A percentile compares a stretch with the other conserved stretches of the same genome.
phyloP scores from a whole-genome alignment of 805 yeast genomes.

The Kodamaea kakaduensis region DNA sequence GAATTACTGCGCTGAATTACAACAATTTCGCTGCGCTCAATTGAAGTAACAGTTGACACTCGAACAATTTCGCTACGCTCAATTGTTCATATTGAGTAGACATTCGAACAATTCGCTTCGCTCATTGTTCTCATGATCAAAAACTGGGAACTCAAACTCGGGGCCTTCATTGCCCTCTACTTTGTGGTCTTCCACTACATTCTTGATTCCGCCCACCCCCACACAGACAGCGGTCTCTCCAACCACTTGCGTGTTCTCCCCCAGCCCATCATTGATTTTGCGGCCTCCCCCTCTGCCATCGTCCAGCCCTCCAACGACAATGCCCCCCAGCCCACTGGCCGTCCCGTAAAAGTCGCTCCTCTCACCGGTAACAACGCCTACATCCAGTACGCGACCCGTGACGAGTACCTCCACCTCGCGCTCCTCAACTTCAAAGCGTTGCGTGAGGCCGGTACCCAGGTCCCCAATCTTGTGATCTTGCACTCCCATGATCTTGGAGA shows the following conservation, averaged over 20 bases:
- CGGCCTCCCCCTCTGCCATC: slow-evolving; percentile 8
- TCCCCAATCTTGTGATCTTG: slow-evolving; percentile 47
- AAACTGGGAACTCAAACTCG: slow-evolving; percentile 26
- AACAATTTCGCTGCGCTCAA: too few relatives aligned
- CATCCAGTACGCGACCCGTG: slow-evolving; percentile 56
- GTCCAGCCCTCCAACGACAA: too few relatives aligned
- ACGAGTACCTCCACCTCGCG: slow-evolving; percentile 49
- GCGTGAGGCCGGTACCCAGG: slow-evolving; percentile 28
- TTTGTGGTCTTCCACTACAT: slow-evolving; percentile 18
- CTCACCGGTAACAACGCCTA: slow-evolving; percentile 40
- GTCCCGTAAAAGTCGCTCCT: too few relatives aligned
- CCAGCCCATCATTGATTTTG: slow-evolving; percentile 17
- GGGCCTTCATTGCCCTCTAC: slow-evolving; percentile 18
- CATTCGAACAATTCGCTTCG: too few relatives aligned
- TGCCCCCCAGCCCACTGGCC: background rate
- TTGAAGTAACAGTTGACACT: too few relatives aligned
- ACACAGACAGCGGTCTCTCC: slow-evolving; percentile 13
- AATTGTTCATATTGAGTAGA: too few relatives aligned
- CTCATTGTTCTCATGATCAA: background rate
- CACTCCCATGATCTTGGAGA: slow-evolving; percentile 21
- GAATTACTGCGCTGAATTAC: too few relatives aligned
- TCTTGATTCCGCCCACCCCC: slow-evolving; percentile 13
- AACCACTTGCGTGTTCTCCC: slow-evolving; percentile 21
- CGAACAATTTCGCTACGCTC: too few relatives aligned
- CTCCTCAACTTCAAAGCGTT: slow-evolving; percentile 42